A percentile compares a stretch with the other conserved stretches of the same genome.
Evolutionary conservation across 2,329 filamentous ascomycete species (phyloP).

Genomic region (Fusarium robinianum): DNA sequence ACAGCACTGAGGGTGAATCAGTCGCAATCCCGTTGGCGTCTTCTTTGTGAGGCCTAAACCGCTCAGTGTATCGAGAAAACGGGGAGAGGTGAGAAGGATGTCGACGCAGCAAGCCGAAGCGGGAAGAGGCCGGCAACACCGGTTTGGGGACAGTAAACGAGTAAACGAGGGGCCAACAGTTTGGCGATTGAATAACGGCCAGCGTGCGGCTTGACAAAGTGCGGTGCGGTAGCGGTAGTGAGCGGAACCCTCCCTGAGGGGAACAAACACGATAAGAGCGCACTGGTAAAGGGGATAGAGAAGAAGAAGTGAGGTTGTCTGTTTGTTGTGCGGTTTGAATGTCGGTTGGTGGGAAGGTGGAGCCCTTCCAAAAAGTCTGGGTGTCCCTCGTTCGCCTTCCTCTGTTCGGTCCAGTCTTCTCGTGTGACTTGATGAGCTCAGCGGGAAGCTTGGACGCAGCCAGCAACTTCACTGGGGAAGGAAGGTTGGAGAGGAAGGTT

Average conservation of each 20-base stretch:
- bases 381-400: constrained; percentile 11
- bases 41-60: constrained; percentile 24
- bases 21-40: constrained; percentile 16
- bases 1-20: constrained; percentile 27
- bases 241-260: too few species aligned
- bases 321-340: too few species aligned
- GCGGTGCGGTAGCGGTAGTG: too few species aligned
- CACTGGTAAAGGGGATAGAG: too few species aligned
- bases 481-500: constrained; percentile 12
- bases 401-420: constrained; percentile 13
- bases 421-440: constrained; percentile 34
- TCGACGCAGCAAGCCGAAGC: constrained; percentile 7
- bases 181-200: constrained; percentile 8
- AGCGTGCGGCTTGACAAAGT: constrained; percentile 2
- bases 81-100: constrained; percentile 14
- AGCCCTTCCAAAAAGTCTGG: constrained; percentile 23
- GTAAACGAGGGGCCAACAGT: constrained; percentile 10
- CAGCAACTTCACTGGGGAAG: constrained; percentile 15
- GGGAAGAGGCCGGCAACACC: constrained; percentile 14
- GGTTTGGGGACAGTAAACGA: constrained; percentile 18
- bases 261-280: too few species aligned
- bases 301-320: constrained; percentile 17
- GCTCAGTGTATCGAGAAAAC: constrained; percentile 14
- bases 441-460: constrained; percentile 25
- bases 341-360: constrained; percentile 22